A percentile compares a stretch with the other conserved stretches of the same genome.
These are phyloP conservation scores for Eutrema yunnanense DNA, from an alignment of 345 rosid species.

Conservation along the genomic window DNA sequence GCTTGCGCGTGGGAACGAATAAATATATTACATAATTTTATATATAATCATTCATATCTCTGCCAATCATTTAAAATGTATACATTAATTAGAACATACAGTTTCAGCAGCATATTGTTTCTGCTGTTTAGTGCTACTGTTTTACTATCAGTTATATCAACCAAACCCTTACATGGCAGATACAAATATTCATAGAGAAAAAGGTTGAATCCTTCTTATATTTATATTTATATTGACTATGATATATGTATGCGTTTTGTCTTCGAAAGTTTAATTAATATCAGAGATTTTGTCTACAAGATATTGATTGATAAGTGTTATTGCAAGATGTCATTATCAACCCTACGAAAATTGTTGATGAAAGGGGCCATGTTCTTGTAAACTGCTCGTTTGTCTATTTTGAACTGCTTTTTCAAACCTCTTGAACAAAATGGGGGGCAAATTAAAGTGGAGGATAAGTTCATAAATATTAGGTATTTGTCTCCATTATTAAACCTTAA, in stretches of 20 bases:
- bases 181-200: background rate
- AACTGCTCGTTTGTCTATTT: constrained; percentile 15
- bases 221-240: background rate
- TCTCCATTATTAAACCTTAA: constrained; percentile 5
- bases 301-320: constrained; percentile 4
- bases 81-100: too few species aligned
- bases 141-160: too few species aligned
- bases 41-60: too few species aligned
- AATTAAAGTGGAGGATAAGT: constrained; percentile 22
- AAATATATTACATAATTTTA: too few species aligned
- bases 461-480: constrained; percentile 15
- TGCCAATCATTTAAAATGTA: too few species aligned
- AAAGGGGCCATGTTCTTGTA: constrained; percentile 19
- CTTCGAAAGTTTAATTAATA: background rate
- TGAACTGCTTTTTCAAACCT: constrained; percentile 20
- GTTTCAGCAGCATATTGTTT: too few species aligned
- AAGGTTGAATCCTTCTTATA: background rate
- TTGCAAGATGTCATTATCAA: constrained; percentile 19
- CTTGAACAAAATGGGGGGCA: constrained; percentile 16
- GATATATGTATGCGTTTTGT: background rate
- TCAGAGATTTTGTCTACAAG: background rate
- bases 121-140: too few species aligned
- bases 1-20: too few species aligned
- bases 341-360: constrained; percentile 8
- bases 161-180: background rate